phyloP scores from a whole-genome alignment of 1,284 basidiomycete species.

The Ceratobasidium sp. region DNA sequence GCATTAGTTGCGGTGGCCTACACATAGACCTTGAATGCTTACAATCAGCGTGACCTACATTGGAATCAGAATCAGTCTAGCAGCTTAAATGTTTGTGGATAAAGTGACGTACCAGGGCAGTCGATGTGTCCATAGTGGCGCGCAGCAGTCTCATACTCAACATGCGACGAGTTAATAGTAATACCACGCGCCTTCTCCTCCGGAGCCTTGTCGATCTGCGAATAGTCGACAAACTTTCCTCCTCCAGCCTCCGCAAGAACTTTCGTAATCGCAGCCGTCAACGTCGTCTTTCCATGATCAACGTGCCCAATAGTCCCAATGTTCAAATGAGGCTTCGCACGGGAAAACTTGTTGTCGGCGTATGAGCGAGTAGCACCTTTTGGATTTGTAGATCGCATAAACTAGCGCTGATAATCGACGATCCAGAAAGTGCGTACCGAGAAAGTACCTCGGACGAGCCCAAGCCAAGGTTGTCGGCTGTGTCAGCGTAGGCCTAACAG shows the following conservation, averaged over 20 bases:
- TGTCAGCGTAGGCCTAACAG: slow-evolving; percentile 24
- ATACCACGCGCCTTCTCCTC: slow-evolving; percentile 99
- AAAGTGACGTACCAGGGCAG: slow-evolving; percentile 74
- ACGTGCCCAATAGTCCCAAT: slow-evolving; percentile 95
- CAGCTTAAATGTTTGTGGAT: background rate
- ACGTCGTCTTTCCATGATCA: slow-evolving; percentile 96
- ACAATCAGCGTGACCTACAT: slow-evolving; percentile 87
- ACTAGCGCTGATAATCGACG: background rate
- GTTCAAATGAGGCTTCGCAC: slow-evolving; percentile 96
- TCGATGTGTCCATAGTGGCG: slow-evolving; percentile 99
- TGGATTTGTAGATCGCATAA: slow-evolving; percentile 2
- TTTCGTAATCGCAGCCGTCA: slow-evolving; percentile 99
- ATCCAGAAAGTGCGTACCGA: slow-evolving; percentile 5
- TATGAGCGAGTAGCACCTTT: slow-evolving; percentile 70
- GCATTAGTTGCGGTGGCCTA: background rate
- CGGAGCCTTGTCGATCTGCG: slow-evolving; percentile 99
- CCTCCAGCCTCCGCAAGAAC: slow-evolving; percentile 83
- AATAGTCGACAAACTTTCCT: slow-evolving; percentile 98
- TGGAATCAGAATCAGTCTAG: slow-evolving; percentile 23
- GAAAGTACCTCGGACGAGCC: background rate
- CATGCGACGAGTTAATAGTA: slow-evolving; percentile 95
- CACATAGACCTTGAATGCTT: slow-evolving; percentile 54
- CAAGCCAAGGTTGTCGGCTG: slow-evolving; percentile 14
- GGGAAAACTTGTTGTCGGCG: slow-evolving; percentile 86
- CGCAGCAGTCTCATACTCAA: slow-evolving; percentile 95